Evolutionary conservation across 2,329 filamentous ascomycete genomes (phyloP).

Genomic region (Lasiodiplodia gonubiensis): DNA sequence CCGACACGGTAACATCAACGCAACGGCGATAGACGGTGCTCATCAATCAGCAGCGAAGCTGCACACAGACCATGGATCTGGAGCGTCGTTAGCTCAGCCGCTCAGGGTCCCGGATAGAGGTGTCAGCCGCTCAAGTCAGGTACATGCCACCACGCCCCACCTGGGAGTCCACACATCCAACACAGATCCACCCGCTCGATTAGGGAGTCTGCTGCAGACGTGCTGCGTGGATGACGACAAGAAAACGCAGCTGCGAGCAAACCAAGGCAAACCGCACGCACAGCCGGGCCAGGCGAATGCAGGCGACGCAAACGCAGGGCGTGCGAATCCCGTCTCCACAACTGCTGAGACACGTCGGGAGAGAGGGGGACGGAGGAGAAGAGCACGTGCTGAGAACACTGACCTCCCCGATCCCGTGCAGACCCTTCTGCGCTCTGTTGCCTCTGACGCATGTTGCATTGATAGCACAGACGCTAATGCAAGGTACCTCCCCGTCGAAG

Average conservation of each 20-base stretch:
- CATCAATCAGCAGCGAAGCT: constrained; percentile 1
- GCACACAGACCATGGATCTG: constrained; percentile 22
- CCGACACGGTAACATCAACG: neutral
- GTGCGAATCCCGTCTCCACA: constrained; percentile 4
- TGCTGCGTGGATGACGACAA: neutral
- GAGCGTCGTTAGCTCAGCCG: constrained; percentile 13
- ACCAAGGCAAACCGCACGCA: constrained; percentile 8
- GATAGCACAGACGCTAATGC: constrained; percentile 26
- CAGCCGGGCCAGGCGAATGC: neutral
- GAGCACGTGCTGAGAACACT: constrained; percentile 14
- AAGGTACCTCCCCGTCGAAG: constrained; percentile 19
- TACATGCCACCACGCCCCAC: constrained; percentile 16
- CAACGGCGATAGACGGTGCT: constrained; percentile 3
- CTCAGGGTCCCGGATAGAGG: constrained; percentile 4
- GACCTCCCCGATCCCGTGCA: neutral
- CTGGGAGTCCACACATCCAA: constrained; percentile 2
- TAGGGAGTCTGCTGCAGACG: neutral
- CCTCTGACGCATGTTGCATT: constrained; percentile 12
- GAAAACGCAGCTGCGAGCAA: neutral
- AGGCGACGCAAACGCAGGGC: neutral
- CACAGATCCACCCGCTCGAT: constrained; percentile 11
- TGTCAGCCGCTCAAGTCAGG: constrained; percentile 19
- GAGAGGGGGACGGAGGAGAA: neutral
- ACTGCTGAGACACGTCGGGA: constrained; percentile 4
- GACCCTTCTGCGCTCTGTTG: constrained; percentile 2